Evolutionary conservation across 345 rosid genomes (phyloP).

Genomic region (Salix arbutifolia): DNA sequence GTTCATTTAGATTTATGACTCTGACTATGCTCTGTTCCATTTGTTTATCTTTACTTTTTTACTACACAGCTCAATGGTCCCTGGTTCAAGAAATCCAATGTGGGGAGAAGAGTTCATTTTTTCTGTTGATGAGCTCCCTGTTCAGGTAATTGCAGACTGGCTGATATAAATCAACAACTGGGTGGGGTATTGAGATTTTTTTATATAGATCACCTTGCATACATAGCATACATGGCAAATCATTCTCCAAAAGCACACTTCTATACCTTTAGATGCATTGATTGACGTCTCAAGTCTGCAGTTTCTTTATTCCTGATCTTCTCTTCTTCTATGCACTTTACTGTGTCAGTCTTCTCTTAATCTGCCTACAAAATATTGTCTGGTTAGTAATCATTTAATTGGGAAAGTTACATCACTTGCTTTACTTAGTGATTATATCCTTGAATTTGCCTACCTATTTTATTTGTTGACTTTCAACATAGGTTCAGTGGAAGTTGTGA

Average conservation of each 20-base stretch:
- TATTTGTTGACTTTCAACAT: background rate
- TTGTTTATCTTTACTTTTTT: slow-evolving; percentile 14
- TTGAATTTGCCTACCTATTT: background rate
- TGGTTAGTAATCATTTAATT: background rate
- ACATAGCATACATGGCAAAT: too few relatives aligned
- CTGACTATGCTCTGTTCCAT: background rate
- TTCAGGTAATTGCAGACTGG: slow-evolving; percentile 44
- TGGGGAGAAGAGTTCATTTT: slow-evolving; percentile 99
- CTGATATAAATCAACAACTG: background rate
- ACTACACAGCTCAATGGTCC: slow-evolving; percentile 83
- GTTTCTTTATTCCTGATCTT: background rate
- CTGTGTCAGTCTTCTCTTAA: too few relatives aligned
- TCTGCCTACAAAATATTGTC: background rate
- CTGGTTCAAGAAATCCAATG: slow-evolving; percentile 98
- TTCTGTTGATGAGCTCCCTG: slow-evolving; percentile 85
- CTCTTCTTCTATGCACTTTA: background rate
- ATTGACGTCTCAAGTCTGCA: background rate
- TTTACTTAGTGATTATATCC: background rate
- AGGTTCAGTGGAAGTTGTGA: background rate
- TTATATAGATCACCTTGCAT: background rate
- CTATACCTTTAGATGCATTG: background rate
- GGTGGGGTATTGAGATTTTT: background rate
- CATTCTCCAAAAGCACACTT: background rate
- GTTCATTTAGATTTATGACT: too few relatives aligned
- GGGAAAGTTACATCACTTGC: background rate